These are phyloP conservation scores for Stachybotrys elegans DNA, from an alignment of 2,329 filamentous ascomycete genomes.

Conservation along the genomic window DNA sequence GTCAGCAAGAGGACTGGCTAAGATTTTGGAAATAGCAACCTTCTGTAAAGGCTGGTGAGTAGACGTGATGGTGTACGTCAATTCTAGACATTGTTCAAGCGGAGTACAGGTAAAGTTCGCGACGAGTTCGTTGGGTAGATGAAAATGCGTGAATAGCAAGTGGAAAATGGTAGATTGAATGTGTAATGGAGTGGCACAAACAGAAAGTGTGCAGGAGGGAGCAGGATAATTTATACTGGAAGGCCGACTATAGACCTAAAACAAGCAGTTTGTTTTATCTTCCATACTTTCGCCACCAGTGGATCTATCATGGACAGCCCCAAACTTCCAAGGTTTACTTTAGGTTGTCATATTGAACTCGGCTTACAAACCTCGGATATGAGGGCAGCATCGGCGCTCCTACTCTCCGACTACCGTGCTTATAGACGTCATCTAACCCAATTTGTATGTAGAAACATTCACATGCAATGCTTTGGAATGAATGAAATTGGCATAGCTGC, in stretches of 20 bases:
- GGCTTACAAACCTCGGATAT: too few species aligned
- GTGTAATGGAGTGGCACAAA: background rate
- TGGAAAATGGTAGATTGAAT: background rate
- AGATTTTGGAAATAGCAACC: background rate
- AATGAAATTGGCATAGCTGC: too few species aligned
- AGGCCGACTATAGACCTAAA: background rate
- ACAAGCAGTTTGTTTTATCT: background rate
- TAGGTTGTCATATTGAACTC: too few species aligned
- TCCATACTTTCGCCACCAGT: background rate
- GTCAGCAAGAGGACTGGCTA: background rate
- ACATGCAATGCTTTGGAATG: too few species aligned
- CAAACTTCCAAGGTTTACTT: too few species aligned
- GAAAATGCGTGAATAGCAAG: background rate
- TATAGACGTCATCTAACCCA: too few species aligned
- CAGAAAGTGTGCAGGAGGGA: background rate
- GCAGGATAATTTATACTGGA: background rate
- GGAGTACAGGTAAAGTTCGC: background rate
- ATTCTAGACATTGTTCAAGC: background rate
- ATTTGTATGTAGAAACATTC: too few species aligned
- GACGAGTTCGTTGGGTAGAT: background rate
- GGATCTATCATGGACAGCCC: background rate
- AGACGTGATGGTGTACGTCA: background rate
- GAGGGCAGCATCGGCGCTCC: too few species aligned
- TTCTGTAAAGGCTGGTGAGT: background rate
- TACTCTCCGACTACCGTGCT: too few species aligned